These are phyloP conservation scores for Beauveria varroae DNA, from an alignment of 2,329 filamentous ascomycete genomes.

Conservation along the genomic window DNA sequence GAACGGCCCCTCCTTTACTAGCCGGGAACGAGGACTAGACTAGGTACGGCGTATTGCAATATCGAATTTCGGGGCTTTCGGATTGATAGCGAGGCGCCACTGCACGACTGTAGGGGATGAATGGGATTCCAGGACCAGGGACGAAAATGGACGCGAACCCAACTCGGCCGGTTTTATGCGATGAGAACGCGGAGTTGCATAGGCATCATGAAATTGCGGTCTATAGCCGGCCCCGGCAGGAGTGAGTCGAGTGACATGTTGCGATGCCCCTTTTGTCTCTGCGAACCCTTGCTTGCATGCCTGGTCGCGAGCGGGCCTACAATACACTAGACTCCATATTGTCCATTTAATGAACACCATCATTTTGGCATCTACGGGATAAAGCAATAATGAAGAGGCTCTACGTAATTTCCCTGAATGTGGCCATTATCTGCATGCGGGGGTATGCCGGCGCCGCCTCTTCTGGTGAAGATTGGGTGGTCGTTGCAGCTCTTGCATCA, in stretches of 20 bases:
- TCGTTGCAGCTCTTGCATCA: not conserved
- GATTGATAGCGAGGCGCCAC: not conserved
- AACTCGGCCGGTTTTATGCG: no score
- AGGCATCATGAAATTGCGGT: not conserved
- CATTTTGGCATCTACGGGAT: slow-evolving; percentile 3
- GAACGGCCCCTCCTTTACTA: not conserved
- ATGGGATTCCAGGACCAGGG: no score
- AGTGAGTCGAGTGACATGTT: not conserved
- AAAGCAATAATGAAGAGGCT: slow-evolving; percentile 1
- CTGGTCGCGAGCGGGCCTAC: not conserved
- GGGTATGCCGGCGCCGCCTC: not conserved
- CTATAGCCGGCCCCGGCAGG: not conserved
- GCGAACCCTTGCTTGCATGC: not conserved
- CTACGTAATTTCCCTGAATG: not conserved
- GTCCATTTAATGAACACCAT: not conserved
- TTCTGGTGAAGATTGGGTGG: no score
- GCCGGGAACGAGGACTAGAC: not conserved
- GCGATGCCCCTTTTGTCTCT: not conserved
- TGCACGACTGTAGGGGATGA: no score
- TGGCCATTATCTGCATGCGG: not conserved
- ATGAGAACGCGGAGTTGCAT: no score
- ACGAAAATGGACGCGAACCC: no score
- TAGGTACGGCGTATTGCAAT: not conserved
- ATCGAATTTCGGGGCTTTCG: not conserved
- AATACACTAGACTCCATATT: not conserved